Evolutionary conservation across 2,329 filamentous ascomycete species (phyloP), one percentile per base, ranked within the genome.

Genomic region (Hortaea werneckii): DNA sequence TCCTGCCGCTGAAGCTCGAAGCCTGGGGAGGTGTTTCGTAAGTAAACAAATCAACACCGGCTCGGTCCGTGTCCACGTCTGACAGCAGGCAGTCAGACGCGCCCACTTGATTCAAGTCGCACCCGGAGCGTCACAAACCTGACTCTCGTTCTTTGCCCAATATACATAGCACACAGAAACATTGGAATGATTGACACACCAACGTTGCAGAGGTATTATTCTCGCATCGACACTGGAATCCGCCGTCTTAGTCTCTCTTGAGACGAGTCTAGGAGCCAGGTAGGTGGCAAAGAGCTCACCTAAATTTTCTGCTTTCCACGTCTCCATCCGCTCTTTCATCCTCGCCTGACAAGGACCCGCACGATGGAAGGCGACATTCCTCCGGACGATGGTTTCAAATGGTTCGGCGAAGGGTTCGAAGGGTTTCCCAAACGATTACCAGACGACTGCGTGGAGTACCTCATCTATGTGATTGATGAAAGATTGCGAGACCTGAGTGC

Each of bases 391-490:
- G 77, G 78, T 53, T 68, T 82, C 48, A 79, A 79, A 50, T 82
- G 78, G 71, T 81, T 83, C 49, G 77, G 76, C 43, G 79, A 81
- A 54, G 80, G 77, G 2, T 83, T 83, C 50, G 74, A 72, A 52
- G 76, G 77, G 34, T 80, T 84, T 50, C 79, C 81, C 1, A 83
- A 79, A 61, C 70, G 74, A 48, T 71, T 94, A 1, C 80, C 87
- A 0, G 88, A 95, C 42, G 88, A 94, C 64, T 85, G 80, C 51
- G 80, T 94, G 44, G 86, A 94, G 63, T 95, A 95, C 65, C 78
- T 83, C 44, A 71, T 95, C 27, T 85, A 89, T 60, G 66, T 87
- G 43, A 68, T 90, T 50, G 76, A 85, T 50, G 61, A 73, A 11
- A 70, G 71, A 48, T 66, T 79, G 26, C 48, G 54, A 29, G 64